Evolutionary conservation across 1,139 yeast genomes (phyloP).

Genomic region (Hyphopichia burtonii): DNA sequence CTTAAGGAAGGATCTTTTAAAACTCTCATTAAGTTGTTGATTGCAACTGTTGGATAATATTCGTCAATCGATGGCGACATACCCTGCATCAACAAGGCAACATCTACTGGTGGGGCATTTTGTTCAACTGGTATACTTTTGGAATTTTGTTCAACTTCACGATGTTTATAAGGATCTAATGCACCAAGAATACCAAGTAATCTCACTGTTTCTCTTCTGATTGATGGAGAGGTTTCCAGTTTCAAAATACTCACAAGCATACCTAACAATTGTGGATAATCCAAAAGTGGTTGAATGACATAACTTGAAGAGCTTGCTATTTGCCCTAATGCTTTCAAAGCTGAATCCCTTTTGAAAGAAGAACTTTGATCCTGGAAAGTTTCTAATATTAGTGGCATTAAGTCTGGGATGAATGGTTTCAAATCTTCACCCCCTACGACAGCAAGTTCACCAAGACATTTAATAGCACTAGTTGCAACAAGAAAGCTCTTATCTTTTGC

Average conservation of each 20-base stretch:
- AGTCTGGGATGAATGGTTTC: constrained; percentile 63
- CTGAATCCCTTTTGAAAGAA: constrained; percentile 82
- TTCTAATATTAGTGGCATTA: constrained; percentile 86
- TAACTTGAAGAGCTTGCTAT: constrained; percentile 89
- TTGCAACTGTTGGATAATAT: constrained; percentile 93
- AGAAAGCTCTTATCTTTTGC: constrained; percentile 72
- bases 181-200: constrained; percentile 94
- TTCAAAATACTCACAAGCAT: constrained; percentile 78
- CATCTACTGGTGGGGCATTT: constrained; percentile 86
- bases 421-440: constrained; percentile 88
- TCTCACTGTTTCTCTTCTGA: constrained; percentile 84
- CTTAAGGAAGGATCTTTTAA: constrained; percentile 82
- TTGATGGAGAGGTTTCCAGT: constrained; percentile 70
- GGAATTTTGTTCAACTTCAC: constrained; percentile 81
- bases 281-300: constrained; percentile 89
- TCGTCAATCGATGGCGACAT: constrained; percentile 93
- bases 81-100: constrained; percentile 86
- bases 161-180: constrained; percentile 90
- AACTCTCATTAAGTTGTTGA: constrained; percentile 77
- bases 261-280: constrained; percentile 85
- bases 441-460: constrained; percentile 88
- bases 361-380: constrained; percentile 92
- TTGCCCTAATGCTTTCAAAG: constrained; percentile 83
- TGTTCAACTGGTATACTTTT: constrained; percentile 68
- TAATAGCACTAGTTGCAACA: constrained; percentile 82